Base-by-base conservation (phyloP, 2,329 filamentous ascomycete genomes). In the Fusarium domesticum region DNA sequence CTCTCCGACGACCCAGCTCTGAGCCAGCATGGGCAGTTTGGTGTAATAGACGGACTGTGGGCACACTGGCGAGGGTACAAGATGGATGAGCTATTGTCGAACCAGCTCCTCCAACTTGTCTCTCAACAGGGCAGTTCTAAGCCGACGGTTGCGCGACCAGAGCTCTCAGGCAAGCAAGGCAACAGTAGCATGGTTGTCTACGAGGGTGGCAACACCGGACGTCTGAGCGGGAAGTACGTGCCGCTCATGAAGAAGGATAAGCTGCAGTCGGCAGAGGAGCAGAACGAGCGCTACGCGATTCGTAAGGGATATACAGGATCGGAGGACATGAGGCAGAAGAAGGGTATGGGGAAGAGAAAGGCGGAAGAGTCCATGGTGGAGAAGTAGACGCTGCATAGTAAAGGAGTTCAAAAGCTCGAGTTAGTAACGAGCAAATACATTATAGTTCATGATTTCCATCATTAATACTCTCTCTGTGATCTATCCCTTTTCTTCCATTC, bases 61-160 rank as follows among this genome's bases (percentile, higher is more conserved):
- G 74, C 78, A 48, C 71, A 83, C 17, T 98, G 93, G 92, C 80
- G 88, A 47, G 80, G 83, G 61, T 76, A 80, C 42, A 96, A 96
- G 73, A 87, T 97, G 55, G 90, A 97, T 60, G 93, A 97, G 73
- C 72, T 95, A 40, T 73, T 98, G 43, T 83, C 89, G 0, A 83
- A 80, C 47, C 80, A 82, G 55, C 70, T 98, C 39, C 72, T 97
- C 47, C 80, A 87, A 58, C 68, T 84, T 35, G 69, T 81, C 6
- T 68, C 74, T 18, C 58, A 51, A 2, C 73, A 75, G 53, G 69
- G 69, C 19, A 45, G 48, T 19, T 39, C 48, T 14, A 48, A 57
- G n/a, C 48, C 55, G 1, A 45, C 40, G 6, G 37, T 58, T 8
- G 23, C 39, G 4, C 47, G 56, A 3, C 45, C 49, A 4, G 43